These are phyloP conservation scores for Botrytis hyacinthi DNA, from an alignment of 2,329 filamentous ascomycete genomes.

Conservation along the genomic window DNA sequence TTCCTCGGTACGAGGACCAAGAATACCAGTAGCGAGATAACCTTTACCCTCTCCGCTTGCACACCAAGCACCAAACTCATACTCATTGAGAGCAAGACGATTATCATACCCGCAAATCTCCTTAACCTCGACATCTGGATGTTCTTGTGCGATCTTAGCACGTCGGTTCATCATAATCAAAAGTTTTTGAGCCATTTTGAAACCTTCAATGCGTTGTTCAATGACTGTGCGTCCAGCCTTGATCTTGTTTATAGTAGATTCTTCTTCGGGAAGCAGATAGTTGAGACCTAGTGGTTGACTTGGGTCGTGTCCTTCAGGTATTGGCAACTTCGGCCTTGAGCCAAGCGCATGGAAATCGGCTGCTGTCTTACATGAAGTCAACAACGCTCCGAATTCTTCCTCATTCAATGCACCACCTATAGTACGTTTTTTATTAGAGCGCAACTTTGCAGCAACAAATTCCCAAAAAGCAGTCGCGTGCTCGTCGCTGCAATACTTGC, in stretches of 20 bases:
- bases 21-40: conserved; percentile 30
- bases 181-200: conserved; percentile 30
- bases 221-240: conserved; percentile 26
- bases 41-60: conserved; percentile 31
- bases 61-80: conserved; percentile 33
- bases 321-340: conserved; percentile 33
- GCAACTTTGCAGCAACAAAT: conserved; percentile 26
- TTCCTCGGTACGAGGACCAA: conserved; percentile 35
- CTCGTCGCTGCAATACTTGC: conserved; percentile 39
- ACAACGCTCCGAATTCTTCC: conserved; percentile 30
- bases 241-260: conserved; percentile 28
- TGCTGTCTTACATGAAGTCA: conserved; percentile 26
- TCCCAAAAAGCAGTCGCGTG: conserved; percentile 31
- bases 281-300: conserved; percentile 34
- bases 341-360: conserved; percentile 33
- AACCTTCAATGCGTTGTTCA: conserved; percentile 27
- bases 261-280: conserved; percentile 34
- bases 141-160: conserved; percentile 27
- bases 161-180: conserved; percentile 34
- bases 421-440: conserved; percentile 30
- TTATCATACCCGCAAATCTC: conserved; percentile 37
- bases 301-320: conserved; percentile 31
- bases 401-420: conserved; percentile 35
- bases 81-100: conserved; percentile 36
- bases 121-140: conserved; percentile 30